Conservation (phyloP, 345 rosid species). For the Viola odorata region DNA sequence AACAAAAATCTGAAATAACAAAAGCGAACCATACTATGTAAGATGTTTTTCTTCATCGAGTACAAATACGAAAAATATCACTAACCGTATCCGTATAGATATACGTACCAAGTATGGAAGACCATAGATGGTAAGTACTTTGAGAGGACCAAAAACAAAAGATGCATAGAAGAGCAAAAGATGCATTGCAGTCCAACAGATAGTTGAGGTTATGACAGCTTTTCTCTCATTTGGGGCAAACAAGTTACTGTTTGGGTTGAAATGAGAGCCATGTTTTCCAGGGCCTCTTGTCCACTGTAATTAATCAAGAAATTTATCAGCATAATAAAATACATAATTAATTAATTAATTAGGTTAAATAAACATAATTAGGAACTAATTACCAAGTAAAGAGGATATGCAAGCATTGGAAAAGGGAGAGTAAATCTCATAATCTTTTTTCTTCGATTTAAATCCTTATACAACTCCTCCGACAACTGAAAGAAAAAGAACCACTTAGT, state of each 20-base stretch:
- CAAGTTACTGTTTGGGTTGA: constrained; percentile 26
- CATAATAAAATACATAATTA: not conserved
- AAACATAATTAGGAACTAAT: not conserved
- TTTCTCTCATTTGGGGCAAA: constrained; percentile 19
- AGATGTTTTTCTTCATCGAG: no score
- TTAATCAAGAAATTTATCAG: not conserved
- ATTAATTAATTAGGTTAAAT: not conserved
- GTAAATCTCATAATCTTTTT: constrained; percentile 51
- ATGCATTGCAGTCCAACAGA: constrained; percentile 72
- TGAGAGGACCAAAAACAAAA: constrained; percentile 37
- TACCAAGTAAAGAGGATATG: constrained; percentile 68
- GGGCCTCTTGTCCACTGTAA: constrained; percentile 28
- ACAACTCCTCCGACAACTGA: constrained; percentile 59
- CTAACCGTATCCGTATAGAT: no score
- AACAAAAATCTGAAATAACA: constrained; percentile 49
- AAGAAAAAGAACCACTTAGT: not conserved
- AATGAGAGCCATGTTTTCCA: constrained; percentile 30
- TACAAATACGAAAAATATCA: no score
- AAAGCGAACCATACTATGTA: not conserved
- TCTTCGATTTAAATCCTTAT: constrained; percentile 32
- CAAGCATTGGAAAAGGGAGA: constrained; percentile 58
- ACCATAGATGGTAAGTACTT: constrained; percentile 55
- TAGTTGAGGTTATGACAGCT: constrained; percentile 30
- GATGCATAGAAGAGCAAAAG: constrained; percentile 37
- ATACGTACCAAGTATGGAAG: constrained; percentile 58